A percentile compares a stretch with the other conserved stretches of the same genome.
Evolutionary conservation across 768 basidiomycete species (phyloP).

Genomic region (Rhodocollybia butyracea): DNA sequence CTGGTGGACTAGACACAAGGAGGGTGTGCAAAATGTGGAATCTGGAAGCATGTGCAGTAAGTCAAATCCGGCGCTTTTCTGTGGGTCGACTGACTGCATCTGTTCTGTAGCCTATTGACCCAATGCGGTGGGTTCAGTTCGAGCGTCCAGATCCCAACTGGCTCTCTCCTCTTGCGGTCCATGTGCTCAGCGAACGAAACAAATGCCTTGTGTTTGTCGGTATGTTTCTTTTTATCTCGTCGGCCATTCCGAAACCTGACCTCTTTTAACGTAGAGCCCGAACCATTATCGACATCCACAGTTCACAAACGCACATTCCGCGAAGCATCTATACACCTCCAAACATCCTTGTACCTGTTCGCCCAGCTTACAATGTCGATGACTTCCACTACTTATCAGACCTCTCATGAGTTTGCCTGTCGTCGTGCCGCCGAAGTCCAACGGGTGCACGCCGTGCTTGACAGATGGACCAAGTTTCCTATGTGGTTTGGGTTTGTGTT

Average conservation of each 20-base stretch:
- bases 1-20: background rate
- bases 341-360: background rate
- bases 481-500: background rate
- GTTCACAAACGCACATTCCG: slow-evolving; percentile 4
- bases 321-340: slow-evolving; percentile 1
- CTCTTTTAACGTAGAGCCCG: background rate
- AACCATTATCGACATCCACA: background rate
- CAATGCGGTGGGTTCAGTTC: background rate
- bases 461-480: background rate
- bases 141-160: background rate
- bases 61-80: background rate
- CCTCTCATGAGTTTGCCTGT: background rate
- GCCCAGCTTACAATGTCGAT: background rate
- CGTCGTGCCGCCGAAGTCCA: background rate
- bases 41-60: background rate
- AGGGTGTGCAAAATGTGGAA: slow-evolving; percentile 1
- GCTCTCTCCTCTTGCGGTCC: background rate
- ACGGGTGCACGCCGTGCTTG: background rate
- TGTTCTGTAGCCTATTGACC: background rate
- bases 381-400: background rate
- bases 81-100: background rate
- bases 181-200: background rate
- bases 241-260: background rate
- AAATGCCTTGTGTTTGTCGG: background rate
- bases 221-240: background rate